Evolutionary conservation across 2,329 filamentous ascomycete species (phyloP), one percentile per base, ranked within the genome.

Genomic region (Pseudocercospora crystallina): DNA sequence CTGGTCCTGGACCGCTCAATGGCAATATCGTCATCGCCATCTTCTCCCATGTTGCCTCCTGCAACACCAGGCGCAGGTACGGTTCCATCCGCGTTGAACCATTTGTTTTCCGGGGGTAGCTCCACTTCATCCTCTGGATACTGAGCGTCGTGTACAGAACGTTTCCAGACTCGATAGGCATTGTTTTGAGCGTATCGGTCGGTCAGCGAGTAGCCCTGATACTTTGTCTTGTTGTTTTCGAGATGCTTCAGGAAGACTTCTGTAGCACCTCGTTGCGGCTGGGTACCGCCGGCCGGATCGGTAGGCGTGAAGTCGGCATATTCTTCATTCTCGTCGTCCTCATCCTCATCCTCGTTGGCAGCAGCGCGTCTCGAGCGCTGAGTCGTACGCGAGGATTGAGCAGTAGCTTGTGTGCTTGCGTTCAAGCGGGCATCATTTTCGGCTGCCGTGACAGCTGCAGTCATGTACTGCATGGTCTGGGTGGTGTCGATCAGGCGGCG

Each of bases 1-100:
- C 81, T 86, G 45, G 84, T 76, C 4, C 78, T 80, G 55, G 84
- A 82, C 42, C 80, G 76, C 26, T 81, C 78, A 29, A 91, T 79
- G 1, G 85, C 79, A 17, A 91, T 75, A 36, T 91, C 87, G 14
- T 87, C 84, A 47, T 86, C 84, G 12, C 78, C 77, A 5, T 81
- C 82, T 1, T 61, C 71, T 1, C 61, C 71, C 3, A 63, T 65
- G 48, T 66, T 51, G 4, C 48, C 40, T 33, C 62, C 60, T 2
- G 73, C 74, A 20, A 72, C 63, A 9, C 74, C 73, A 13, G 72
- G 71, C 2, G 69, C 65, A 12, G 73, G 72, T 8, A 65, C 63
- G 32, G 75, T 74, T 57, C 74, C 72, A 48, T 78, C 71, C 10
- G 77, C 74, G 3, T 71, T 64, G 63, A 88, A 87, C 85, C 85